Conservation (phyloP, 352 stramenopile genomes). For the Phytophthora uliginosa region DNA sequence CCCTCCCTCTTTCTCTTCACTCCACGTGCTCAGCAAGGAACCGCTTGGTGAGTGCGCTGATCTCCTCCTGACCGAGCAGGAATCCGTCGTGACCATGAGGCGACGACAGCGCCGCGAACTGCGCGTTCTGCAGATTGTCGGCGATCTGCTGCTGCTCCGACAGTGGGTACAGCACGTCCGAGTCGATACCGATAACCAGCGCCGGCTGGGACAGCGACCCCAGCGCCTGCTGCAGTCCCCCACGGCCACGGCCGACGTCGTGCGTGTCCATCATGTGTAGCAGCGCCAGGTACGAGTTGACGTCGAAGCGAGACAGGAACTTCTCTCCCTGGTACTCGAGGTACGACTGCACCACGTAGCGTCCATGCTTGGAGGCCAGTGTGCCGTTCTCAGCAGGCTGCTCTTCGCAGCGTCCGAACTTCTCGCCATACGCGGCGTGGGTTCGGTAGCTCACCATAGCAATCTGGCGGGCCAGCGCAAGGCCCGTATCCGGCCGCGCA, state of each 20-base stretch:
- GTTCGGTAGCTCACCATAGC: slow-evolving; percentile 98
- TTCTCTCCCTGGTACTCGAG: slow-evolving; percentile 95
- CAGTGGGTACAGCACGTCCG: slow-evolving; percentile 96
- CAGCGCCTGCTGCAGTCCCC: slow-evolving; percentile 78
- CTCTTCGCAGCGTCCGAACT: slow-evolving; percentile 91
- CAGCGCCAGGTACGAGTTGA: slow-evolving; percentile 96
- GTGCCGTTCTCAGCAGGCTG: slow-evolving; percentile 28
- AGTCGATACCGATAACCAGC: slow-evolving; percentile 96
- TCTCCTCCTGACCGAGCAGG: slow-evolving; percentile 96
- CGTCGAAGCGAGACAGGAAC: slow-evolving; percentile 96
- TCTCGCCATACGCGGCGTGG: slow-evolving; percentile 91
- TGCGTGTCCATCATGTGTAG: slow-evolving; percentile 98
- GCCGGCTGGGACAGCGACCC: slow-evolving; percentile 72
- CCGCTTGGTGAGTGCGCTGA: slow-evolving; percentile 69
- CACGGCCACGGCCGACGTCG: slow-evolving; percentile 90
- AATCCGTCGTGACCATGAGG: slow-evolving; percentile 97
- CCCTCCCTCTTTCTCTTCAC: slow-evolving; percentile 23
- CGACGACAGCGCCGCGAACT: slow-evolving; percentile 92
- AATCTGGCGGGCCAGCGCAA: slow-evolving; percentile 96
- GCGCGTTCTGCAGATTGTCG: slow-evolving; percentile 78
- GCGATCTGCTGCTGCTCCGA: slow-evolving; percentile 93
- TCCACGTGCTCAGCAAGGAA: slow-evolving; percentile 66
- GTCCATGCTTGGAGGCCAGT: slow-evolving; percentile 38
- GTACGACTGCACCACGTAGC: slow-evolving; percentile 89
- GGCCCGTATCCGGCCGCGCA: slow-evolving; percentile 76